Evolutionary conservation across 2,329 filamentous ascomycete genomes (phyloP).

Genomic region (Cercospora beticola): DNA sequence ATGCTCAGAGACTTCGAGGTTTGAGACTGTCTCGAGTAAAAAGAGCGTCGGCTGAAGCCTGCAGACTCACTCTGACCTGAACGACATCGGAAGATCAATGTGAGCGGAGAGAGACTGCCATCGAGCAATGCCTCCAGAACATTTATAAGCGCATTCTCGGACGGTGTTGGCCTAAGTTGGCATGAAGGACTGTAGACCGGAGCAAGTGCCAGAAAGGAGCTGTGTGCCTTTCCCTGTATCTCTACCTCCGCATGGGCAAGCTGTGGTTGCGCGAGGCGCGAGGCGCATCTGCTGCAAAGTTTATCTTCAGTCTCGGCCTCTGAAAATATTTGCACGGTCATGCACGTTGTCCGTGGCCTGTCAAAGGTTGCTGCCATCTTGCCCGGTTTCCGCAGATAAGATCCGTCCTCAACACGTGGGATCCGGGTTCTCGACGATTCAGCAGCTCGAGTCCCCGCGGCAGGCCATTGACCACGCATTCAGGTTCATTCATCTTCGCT

Average conservation of each 20-base stretch:
- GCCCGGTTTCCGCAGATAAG: conserved; percentile 5
- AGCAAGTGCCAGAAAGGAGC: not conserved
- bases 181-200: not conserved
- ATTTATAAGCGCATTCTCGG: not conserved
- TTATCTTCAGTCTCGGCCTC: not conserved
- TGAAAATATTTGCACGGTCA: not conserved
- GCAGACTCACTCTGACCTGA: not conserved
- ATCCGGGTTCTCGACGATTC: not conserved
- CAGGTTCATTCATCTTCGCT: not conserved
- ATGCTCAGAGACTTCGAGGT: not conserved
- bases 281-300: not conserved
- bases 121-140: not conserved
- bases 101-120: not conserved
- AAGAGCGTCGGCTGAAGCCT: not conserved
- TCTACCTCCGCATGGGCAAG: not conserved
- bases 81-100: not conserved
- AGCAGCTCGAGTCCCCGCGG: not conserved
- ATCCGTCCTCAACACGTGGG: conserved; percentile 8
- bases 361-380: not conserved
- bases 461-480: not conserved
- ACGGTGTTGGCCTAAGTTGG: not conserved
- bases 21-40: not conserved
- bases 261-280: not conserved
- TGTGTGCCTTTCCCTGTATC: not conserved
- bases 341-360: not conserved